Conservation (phyloP, 1,284 basidiomycete genomes). For the Puccinia horiana region DNA sequence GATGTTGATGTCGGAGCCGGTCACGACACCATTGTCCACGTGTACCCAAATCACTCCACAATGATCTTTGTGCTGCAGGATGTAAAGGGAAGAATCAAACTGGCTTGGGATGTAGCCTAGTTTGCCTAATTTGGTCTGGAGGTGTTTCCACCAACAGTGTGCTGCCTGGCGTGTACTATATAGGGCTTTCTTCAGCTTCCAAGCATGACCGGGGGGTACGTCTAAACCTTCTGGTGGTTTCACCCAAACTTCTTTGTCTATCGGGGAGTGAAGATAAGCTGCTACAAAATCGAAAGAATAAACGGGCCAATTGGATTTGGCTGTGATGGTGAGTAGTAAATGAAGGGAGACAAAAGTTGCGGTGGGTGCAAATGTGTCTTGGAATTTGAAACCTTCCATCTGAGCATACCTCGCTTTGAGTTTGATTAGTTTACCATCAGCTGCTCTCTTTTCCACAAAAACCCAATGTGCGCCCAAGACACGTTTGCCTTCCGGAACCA, state of each 20-base stretch:
- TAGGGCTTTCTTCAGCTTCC: no score
- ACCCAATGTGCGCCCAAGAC: neutral
- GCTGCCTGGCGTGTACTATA: neutral
- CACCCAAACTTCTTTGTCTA: no score
- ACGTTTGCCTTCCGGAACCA: neutral
- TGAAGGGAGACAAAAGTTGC: slow-evolving; percentile 4
- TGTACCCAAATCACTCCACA: neutral
- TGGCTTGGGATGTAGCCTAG: neutral
- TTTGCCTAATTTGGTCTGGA: neutral
- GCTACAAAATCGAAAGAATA: slow-evolving; percentile 13
- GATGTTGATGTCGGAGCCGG: no score
- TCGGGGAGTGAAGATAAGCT: no score
- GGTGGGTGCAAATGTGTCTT: neutral
- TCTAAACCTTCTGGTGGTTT: no score
- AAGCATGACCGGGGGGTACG: no score
- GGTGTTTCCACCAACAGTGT: slow-evolving; percentile 1
- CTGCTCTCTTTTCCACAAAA: neutral
- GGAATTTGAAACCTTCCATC: neutral
- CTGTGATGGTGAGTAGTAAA: neutral
- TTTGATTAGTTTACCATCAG: neutral
- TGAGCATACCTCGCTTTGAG: neutral
- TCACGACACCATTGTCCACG: neutral
- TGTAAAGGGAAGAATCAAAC: neutral
- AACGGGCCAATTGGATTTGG: neutral
- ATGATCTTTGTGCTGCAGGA: neutral